Base-by-base conservation (phyloP, 805 yeast species). In the Pichia paraexigua region DNA sequence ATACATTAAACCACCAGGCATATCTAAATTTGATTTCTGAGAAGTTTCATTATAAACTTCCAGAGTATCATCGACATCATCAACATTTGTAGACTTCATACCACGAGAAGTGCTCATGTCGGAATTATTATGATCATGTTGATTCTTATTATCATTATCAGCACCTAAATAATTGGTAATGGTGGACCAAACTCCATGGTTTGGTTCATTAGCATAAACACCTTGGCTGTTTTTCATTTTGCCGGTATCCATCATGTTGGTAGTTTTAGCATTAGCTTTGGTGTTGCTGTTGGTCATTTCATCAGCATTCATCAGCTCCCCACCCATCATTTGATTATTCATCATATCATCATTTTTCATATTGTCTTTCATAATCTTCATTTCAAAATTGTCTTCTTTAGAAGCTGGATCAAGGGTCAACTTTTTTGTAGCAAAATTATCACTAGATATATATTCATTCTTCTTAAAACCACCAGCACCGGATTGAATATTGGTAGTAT, bases 111-210 rank as follows among this genome's bases (percentile, higher is more conserved):
- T n/a, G n/a, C n/a, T n/a, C n/a, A n/a, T n/a, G n/a, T n/a, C n/a
- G n/a, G n/a, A n/a, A n/a, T n/a, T n/a, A n/a, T n/a, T n/a, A n/a
- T n/a, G n/a, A n/a, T n/a, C n/a, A n/a, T n/a, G n/a, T n/a, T n/a
- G n/a, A n/a, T n/a, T 21, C 5, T 43, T 43, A n/a, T 20, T 28
- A 5, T n/a, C 45, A 10, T 25, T 39, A 10, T 43, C 22, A 24
- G 50, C 28, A 17, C 56, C 56, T 25, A 53, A 35, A 27, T 53
- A 53, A n/a, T 44, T 51, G 20, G 50, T 37, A 12, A 53, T 32
- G 17, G 50, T 53, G 7, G 44, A 27, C 37, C 39, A 42, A 13
- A 48, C 40, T 3, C 50, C 50, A 25, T 32, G 25, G 27, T 42
- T 42, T 5, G 28, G 11, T 8, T 27, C 17, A 11, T 46, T n/a